Evolutionary conservation across 257 asterid genomes (phyloP).

Genomic region (Eucommia ulmoides): DNA sequence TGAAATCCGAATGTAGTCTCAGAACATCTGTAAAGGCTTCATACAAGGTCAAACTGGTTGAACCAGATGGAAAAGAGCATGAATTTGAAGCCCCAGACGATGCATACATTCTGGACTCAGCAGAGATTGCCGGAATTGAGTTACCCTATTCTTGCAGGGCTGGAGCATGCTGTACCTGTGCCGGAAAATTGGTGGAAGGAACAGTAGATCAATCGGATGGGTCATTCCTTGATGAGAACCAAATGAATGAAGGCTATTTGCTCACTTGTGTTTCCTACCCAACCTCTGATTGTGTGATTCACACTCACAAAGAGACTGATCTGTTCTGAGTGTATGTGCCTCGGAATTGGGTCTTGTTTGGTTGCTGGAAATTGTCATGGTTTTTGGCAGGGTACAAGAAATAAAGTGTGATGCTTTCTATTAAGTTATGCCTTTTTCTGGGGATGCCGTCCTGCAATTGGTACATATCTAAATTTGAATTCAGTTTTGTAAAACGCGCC

Average conservation of each 20-base stretch:
- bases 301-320: conserved; percentile 14
- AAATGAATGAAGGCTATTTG: conserved; percentile 37
- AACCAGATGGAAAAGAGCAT: conserved; percentile 39
- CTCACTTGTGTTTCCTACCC: conserved; percentile 82
- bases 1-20: conserved; percentile 39
- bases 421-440: no score
- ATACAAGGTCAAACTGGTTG: conserved; percentile 61
- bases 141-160: conserved; percentile 89
- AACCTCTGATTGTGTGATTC: conserved; percentile 13
- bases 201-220: conserved; percentile 68
- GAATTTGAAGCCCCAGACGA: conserved; percentile 64
- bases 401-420: no score
- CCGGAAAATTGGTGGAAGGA: conserved; percentile 52
- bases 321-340: conserved; percentile 4
- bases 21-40: conserved; percentile 42
- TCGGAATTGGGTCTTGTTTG: no score
- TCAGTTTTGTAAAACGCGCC: no score
- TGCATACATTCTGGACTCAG: conserved; percentile 62
- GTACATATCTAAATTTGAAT: no score
- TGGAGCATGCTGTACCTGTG: conserved; percentile 91
- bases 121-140: conserved; percentile 61
- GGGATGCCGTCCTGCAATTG: no score
- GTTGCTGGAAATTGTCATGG: no score
- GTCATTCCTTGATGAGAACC: conserved; percentile 58
- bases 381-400: no score